phyloP scores from a whole-genome alignment of 495 filamentous ascomycete genomes.

The Umbilicaria muhlenbergii region DNA sequence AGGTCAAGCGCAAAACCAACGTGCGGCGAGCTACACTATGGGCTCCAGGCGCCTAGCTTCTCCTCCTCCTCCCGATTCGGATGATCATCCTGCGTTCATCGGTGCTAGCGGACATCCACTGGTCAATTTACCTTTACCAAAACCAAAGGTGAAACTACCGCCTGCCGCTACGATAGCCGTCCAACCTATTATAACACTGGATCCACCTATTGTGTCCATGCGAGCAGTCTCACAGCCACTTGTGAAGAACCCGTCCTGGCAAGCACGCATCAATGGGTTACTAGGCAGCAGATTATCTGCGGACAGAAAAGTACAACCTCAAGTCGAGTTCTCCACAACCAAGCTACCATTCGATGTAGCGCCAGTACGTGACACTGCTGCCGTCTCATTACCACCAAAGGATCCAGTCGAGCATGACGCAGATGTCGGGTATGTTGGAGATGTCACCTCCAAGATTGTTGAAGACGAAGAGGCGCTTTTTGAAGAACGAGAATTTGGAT shows the following conservation, averaged over 20 bases:
- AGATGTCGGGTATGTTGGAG: constrained; percentile 25
- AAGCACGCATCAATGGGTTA: constrained; percentile 58
- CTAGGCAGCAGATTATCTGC: constrained; percentile 42
- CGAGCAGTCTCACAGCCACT: constrained; percentile 16
- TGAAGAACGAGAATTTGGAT: constrained; percentile 69
- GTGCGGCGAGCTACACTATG: constrained; percentile 2
- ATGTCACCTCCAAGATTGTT: constrained; percentile 40
- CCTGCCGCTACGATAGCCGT: constrained; percentile 24
- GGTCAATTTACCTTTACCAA: constrained; percentile 45
- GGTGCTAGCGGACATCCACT: constrained; percentile 46
- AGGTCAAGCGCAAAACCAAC: constrained; percentile 8
- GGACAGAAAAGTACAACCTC: constrained; percentile 23
- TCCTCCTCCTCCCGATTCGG: constrained; percentile 60
- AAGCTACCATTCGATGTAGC: constrained; percentile 44
- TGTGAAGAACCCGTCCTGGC: constrained; percentile 40
- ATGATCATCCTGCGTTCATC: constrained; percentile 54
- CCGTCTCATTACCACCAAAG: constrained; percentile 39
- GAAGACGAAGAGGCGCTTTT: constrained; percentile 70
- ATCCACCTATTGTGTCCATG: constrained; percentile 5
- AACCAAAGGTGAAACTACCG: constrained; percentile 55
- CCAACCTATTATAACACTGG: constrained; percentile 7
- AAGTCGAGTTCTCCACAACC: constrained; percentile 31
- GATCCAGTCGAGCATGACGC: constrained; percentile 11
- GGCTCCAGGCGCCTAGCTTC: constrained; percentile 29
- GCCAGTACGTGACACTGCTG: constrained; percentile 31